Percentiles rank a stretch among this genome's conserved stretches.
These are phyloP conservation scores for Epichloe amarillans DNA, from an alignment of 2,329 filamentous ascomycete genomes.

Conservation along the genomic window DNA sequence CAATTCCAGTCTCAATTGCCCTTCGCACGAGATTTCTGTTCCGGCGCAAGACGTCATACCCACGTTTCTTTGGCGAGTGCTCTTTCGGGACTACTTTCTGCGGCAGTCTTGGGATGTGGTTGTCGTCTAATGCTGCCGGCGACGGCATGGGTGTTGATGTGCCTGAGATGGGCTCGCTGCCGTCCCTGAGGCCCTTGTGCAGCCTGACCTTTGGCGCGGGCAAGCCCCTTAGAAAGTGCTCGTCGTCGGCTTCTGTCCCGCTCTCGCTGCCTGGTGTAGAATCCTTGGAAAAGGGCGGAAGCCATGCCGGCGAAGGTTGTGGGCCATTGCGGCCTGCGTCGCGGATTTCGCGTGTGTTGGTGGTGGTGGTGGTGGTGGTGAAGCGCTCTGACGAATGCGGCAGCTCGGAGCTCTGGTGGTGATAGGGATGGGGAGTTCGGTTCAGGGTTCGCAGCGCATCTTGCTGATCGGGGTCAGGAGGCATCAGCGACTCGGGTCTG, in stretches of 20 bases:
- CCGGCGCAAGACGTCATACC: conserved; percentile 23
- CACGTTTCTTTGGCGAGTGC: conserved; percentile 8
- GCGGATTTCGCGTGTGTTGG: conserved; percentile 7
- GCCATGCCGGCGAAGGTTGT: conserved; percentile 13
- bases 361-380: conserved; percentile 7
- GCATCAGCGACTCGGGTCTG: conserved; percentile 18
- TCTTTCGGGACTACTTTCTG: conserved; percentile 9
- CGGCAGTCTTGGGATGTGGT: conserved; percentile 14
- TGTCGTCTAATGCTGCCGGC: conserved; percentile 31
- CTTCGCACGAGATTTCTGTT: conserved; percentile 40
- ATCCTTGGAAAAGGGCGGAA: conserved; percentile 29
- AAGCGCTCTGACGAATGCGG: conserved; percentile 34
- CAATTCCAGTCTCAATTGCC: conserved; percentile 36
- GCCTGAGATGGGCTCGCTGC: conserved; percentile 40
- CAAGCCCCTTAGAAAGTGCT: conserved; percentile 73
- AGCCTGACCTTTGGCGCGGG: conserved; percentile 62
- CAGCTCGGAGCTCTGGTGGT: conserved; percentile 43
- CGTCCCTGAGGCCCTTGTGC: conserved; percentile 64
- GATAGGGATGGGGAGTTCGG: conserved; percentile 56
- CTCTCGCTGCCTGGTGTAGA: conserved; percentile 65
- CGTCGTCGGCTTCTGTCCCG: conserved; percentile 90
- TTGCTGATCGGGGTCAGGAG: conserved; percentile 22
- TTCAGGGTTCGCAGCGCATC: conserved; percentile 34
- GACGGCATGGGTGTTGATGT: conserved; percentile 42
- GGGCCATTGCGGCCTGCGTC: conserved; percentile 8